Evolutionary conservation across 306 rosid genomes (phyloP).

Genomic region (Quercus aquifolioides): DNA sequence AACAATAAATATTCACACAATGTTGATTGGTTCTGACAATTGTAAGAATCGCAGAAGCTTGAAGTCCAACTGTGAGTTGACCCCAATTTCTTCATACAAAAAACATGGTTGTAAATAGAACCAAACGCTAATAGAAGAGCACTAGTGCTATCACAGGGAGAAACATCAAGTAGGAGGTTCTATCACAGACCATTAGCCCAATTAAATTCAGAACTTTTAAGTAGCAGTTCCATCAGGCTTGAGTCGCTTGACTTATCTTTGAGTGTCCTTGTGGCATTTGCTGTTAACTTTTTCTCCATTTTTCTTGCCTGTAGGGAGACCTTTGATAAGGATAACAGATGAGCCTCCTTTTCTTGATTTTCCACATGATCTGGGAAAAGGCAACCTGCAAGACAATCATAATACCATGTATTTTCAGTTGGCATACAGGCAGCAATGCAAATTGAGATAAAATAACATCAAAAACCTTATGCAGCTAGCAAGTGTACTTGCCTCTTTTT

Average conservation of each 20-base stretch:
- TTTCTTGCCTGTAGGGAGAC: conserved; percentile 28
- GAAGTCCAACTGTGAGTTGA: conserved; percentile 4
- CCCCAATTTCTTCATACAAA: conserved; percentile 1
- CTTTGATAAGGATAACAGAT: conserved; percentile 40
- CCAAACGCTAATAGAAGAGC: conserved; percentile 9
- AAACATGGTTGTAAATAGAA: neutral
- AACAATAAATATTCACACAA: neutral
- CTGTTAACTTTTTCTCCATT: conserved; percentile 34
- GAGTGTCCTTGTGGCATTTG: conserved; percentile 14
- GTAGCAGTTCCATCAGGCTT: conserved; percentile 26
- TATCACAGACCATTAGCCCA: conserved; percentile 6
- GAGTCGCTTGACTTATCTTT: conserved; percentile 17
- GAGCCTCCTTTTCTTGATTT: conserved; percentile 38
- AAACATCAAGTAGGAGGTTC: conserved; percentile 12
- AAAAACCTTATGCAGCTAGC: conserved; percentile 10
- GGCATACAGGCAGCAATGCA: neutral
- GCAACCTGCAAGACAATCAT: conserved; percentile 36
- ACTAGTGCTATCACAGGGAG: conserved; percentile 5
- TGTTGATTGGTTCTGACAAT: neutral
- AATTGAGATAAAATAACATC: conserved; percentile 4
- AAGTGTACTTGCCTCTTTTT: conserved; percentile 47
- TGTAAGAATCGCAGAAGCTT: neutral
- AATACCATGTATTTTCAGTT: conserved; percentile 1
- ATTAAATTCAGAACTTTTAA: conserved; percentile 1
- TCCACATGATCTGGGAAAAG: conserved; percentile 31